Conservation (phyloP, 2,329 filamentous ascomycete genomes). For the Periglandula ipomoeae region DNA sequence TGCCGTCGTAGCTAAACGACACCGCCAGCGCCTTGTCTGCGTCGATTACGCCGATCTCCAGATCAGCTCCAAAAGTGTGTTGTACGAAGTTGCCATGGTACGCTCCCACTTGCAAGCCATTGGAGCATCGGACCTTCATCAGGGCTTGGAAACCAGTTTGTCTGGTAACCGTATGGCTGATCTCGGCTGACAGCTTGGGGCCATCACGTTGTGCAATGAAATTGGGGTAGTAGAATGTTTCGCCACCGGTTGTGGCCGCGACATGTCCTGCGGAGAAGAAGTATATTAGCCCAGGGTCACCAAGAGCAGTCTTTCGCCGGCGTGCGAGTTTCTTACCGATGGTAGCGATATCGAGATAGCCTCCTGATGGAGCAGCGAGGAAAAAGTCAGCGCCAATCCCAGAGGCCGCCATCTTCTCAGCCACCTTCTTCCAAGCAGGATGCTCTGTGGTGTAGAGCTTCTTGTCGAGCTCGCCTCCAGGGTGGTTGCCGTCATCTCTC, state of each 20-base stretch:
- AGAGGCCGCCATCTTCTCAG: slow-evolving; percentile 76
- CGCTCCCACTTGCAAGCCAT: slow-evolving; percentile 83
- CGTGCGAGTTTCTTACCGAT: slow-evolving; percentile 50
- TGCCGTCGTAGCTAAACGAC: slow-evolving; percentile 90
- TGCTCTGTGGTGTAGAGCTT: slow-evolving; percentile 89
- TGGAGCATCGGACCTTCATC: slow-evolving; percentile 98
- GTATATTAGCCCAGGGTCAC: slow-evolving; percentile 1
- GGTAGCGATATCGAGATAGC: slow-evolving; percentile 87
- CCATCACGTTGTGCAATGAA: slow-evolving; percentile 83
- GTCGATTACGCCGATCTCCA: slow-evolving; percentile 88
- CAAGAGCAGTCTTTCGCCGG: background rate
- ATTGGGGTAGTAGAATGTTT: slow-evolving; percentile 95
- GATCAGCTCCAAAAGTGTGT: slow-evolving; percentile 86
- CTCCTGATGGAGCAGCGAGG: slow-evolving; percentile 79
- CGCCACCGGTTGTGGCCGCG: slow-evolving; percentile 81
- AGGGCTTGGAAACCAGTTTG: slow-evolving; percentile 93
- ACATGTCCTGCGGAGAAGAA: slow-evolving; percentile 54
- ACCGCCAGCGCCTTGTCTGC: slow-evolving; percentile 89
- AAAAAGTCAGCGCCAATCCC: slow-evolving; percentile 93
- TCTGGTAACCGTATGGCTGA: slow-evolving; percentile 75
- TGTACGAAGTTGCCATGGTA: slow-evolving; percentile 97
- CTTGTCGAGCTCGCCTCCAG: slow-evolving; percentile 81
- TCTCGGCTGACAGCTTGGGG: slow-evolving; percentile 73
- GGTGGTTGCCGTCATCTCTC: slow-evolving; percentile 79
- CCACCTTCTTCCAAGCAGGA: slow-evolving; percentile 74